Evolutionary conservation across 768 basidiomycete species (phyloP), one percentile per base, ranked within the genome.

Genomic region (Hygrophoropsis aurantiaca): DNA sequence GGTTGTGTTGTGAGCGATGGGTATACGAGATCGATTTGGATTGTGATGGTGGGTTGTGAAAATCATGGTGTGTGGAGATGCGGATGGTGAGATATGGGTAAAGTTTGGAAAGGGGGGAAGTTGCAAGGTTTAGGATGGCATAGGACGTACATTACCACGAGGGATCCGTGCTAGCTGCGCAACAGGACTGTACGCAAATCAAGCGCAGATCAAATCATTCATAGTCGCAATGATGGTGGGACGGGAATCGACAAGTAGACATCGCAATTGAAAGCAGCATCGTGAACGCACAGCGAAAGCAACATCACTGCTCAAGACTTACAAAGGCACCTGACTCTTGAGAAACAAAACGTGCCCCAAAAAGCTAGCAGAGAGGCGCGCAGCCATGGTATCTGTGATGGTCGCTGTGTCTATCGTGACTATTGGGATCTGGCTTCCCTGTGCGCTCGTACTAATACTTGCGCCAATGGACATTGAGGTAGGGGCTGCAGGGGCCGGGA

Each of bases 321-420:
- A 90, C 87, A 90, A 81, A 1, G 87, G 88, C 0, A 90, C 72
- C 55, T 90, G 88, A 52, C 78, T 84, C 61, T 90, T 91, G 46
- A 90, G 68, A 58, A 87, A 91, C 15, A 90, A 61, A 2, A 89
- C 74, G 58, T 90, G 87, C 0, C 81, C 80, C 0, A 91, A 67
- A 21, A 89, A 62, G 48, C 77, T 79, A 11, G 74, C 70, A 2
- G 85, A 80, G 2, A 91, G 74, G 18, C 75, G 74, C 1, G 84
- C 80, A 9, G 88, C 88, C 61, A 85, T 72, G 5, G 66, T 68
- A 46, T 81, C 79, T 18, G 76, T 74, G 16, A 90, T 74, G 1
- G 55, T 49, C 9, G 81, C 77, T 3, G 71, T 58, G 37, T 85
- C 77, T 26, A 90, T 68, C 21, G 51, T 40, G 27, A 80, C 65